Conservation (phyloP, 148 eudicot species). For the Amaranthus cruentus region DNA sequence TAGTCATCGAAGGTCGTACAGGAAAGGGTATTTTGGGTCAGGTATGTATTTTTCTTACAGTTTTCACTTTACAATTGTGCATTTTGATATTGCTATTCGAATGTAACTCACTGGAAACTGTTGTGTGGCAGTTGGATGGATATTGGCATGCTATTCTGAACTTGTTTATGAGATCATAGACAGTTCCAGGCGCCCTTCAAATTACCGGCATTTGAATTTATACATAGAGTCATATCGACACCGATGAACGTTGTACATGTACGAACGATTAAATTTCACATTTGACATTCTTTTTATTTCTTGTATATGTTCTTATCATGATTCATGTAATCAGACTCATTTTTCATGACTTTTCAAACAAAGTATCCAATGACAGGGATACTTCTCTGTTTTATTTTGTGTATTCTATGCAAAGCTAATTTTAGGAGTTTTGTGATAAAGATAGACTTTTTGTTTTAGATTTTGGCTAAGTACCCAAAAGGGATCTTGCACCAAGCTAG, state of each 20-base stretch:
- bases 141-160: slow-evolving; percentile 54
- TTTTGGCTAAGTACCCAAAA: no score
- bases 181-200: not conserved
- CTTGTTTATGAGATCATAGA: slow-evolving; percentile 38
- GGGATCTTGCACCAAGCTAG: no score
- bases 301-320: not conserved
- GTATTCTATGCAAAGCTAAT: no score
- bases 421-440: no score
- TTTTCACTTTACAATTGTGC: not conserved
- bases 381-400: no score
- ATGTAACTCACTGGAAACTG: not conserved
- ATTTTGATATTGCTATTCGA: not conserved
- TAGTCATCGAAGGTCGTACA: slow-evolving; percentile 76
- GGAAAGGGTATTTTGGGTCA: slow-evolving; percentile 73
- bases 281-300: not conserved
- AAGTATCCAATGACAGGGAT: not conserved
- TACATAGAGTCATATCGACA: not conserved
- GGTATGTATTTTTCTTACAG: slow-evolving; percentile 32
- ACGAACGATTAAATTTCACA: not conserved
- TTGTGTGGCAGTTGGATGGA: slow-evolving; percentile 55
- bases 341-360: not conserved
- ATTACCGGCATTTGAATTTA: not conserved
- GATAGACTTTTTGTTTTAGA: no score
- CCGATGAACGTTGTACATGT: slow-evolving; percentile 10
- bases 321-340: slow-evolving; percentile 2